Percentiles rank a stretch among this genome's conserved stretches.
Conservation (phyloP, 1,139 yeast species). For the Zygosaccharomyces sapae region DNA sequence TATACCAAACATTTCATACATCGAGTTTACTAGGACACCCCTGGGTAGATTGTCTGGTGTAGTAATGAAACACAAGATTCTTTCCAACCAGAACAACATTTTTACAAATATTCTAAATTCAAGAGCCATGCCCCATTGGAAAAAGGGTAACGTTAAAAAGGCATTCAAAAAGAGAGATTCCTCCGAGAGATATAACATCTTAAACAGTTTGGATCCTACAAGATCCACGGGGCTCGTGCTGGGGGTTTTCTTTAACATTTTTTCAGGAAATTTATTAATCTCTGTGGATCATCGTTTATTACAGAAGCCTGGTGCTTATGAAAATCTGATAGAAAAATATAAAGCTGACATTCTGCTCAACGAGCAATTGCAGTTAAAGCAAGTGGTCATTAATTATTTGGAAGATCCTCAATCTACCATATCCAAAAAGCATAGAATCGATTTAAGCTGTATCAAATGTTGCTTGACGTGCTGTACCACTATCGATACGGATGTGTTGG, state of each 20-base stretch:
- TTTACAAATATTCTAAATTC: constrained; percentile 65
- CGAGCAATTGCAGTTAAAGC: constrained; percentile 85
- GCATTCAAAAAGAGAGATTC: constrained; percentile 35
- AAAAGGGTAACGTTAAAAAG: constrained; percentile 37
- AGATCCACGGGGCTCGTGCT: constrained; percentile 83
- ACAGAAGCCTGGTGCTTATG: constrained; percentile 83
- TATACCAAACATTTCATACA: constrained; percentile 80
- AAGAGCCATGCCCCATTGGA: constrained; percentile 44
- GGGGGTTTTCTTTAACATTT: constrained; percentile 76
- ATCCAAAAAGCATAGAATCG: constrained; percentile 73
- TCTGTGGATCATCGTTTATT: constrained; percentile 77
- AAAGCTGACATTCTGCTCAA: constrained; percentile 72
- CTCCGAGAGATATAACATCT: constrained; percentile 38
- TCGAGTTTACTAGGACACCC: constrained; percentile 87
- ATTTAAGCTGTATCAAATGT: constrained; percentile 79
- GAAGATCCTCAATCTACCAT: constrained; percentile 83
- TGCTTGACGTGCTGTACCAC: constrained; percentile 88
- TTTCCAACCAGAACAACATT: constrained; percentile 82
- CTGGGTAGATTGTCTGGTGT: constrained; percentile 91
- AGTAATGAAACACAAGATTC: constrained; percentile 82
- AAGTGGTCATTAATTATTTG: constrained; percentile 90
- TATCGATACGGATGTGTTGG: constrained; percentile 91
- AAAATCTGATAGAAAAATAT: constrained; percentile 67
- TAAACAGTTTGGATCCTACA: constrained; percentile 81
- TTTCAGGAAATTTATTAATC: constrained; percentile 74